Evolutionary conservation across 2,329 filamentous ascomycete genomes (phyloP), one percentile per base, ranked within the genome.

Genomic region (Xylaria sp.): DNA sequence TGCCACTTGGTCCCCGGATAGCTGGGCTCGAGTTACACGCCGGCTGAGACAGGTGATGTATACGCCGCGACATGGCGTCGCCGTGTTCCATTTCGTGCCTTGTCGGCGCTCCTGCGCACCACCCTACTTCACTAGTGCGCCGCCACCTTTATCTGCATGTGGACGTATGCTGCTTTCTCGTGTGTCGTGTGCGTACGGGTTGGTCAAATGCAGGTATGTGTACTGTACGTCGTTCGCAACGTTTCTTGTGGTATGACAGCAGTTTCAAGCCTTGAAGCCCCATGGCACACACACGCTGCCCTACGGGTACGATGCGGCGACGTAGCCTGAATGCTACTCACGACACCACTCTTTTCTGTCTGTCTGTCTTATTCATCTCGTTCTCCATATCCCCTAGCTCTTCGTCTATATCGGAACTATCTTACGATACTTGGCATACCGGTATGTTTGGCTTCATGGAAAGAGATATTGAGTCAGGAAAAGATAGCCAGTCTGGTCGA

Each of bases 41-140:
- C 23, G 61, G 64, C 64, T 66, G 61, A 66, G 64, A 66, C 61
- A 61, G 35, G 21, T 43, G 51, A 56, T 62, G 59, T 60, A 45
- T 46, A 31, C 46, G 35, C 35, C 33, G 59, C 57, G 42, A 53
- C 46, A 53, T 65, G 59, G 63, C 59, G 59, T 31, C 52, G 59
- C 38, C 37, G 51, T 58, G 53, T 60, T 58, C 59, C 59, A 53
- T 62, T 28, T 43, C 47, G 46, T 55, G 12, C 50, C 60, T 51
- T 28, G 55, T 55, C 45, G 37, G 47, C 9, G 21, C 23, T 46
- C 45, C 23, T 38, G 38, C 28, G 21, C 46, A 6, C 28, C 43
- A 17, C 46, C 40, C 28, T 51, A 23, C 47, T 38, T 51, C 47
- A n/a, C 56, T 51, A 47, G 45, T 47, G 45, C 9, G 17, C 23